Conservation (phyloP, 2,329 filamentous ascomycete species). For the Tolypocladium ovalisporum region DNA sequence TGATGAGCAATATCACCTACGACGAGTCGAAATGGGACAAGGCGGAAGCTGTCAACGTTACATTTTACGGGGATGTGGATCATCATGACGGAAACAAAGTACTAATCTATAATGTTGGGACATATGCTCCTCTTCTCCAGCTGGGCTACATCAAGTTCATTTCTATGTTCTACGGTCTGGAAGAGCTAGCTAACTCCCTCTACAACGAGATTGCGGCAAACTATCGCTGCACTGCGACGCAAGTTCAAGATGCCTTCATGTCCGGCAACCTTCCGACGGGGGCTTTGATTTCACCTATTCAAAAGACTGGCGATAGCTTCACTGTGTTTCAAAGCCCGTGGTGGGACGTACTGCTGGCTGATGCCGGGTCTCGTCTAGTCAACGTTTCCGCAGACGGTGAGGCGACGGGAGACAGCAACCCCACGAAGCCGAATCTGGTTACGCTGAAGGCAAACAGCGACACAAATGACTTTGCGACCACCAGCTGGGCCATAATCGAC, state of each 20-base stretch:
- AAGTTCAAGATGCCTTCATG: conserved; percentile 2
- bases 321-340: conserved; percentile 3
- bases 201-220: conserved; percentile 1
- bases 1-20: conserved; percentile 3
- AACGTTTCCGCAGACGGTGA: not conserved
- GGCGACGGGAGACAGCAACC: not conserved
- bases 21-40: conserved; percentile 2
- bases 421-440: not conserved
- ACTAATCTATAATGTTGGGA: conserved; percentile 3
- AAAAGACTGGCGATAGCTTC: conserved; percentile 1
- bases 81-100: not conserved
- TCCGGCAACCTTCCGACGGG: not conserved
- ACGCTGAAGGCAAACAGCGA: not conserved
- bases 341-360: conserved; percentile 1
- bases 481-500: conserved; percentile 4
- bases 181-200: conserved; percentile 1
- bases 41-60: conserved; percentile 2
- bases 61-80: conserved; percentile 1
- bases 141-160: conserved; percentile 5
- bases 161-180: conserved; percentile 3
- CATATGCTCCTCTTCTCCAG: conserved; percentile 1
- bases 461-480: not conserved
- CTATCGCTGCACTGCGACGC: conserved; percentile 2
- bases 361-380: conserved; percentile 1
- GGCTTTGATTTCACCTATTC: conserved; percentile 1